Conservation (phyloP, 2,329 filamentous ascomycete species). For the Ophiocordyceps camponoti-leonardi region DNA sequence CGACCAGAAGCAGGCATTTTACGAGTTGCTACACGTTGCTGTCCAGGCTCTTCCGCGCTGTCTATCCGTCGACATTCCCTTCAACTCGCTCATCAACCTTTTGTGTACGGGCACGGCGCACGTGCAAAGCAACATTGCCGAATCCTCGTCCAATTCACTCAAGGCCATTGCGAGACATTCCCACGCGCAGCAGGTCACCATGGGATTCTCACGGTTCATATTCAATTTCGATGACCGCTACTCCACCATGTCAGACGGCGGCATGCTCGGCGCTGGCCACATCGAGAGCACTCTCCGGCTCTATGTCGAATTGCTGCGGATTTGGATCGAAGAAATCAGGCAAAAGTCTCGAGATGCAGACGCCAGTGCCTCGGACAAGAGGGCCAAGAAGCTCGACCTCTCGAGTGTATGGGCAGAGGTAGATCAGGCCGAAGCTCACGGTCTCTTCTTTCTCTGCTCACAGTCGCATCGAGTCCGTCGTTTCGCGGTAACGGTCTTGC, state of each 20-base stretch:
- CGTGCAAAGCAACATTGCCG: constrained; percentile 79
- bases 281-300: constrained; percentile 87
- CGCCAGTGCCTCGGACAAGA: constrained; percentile 44
- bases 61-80: constrained; percentile 74
- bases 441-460: constrained; percentile 91
- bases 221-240: constrained; percentile 98
- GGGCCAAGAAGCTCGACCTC: constrained; percentile 64
- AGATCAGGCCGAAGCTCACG: constrained; percentile 92
- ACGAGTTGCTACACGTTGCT: constrained; percentile 86
- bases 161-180: constrained; percentile 91
- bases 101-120: constrained; percentile 94
- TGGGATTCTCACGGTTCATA: constrained; percentile 92
- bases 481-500: constrained; percentile 82
- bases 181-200: constrained; percentile 87
- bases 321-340: constrained; percentile 96
- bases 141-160: constrained; percentile 78
- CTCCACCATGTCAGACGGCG: constrained; percentile 93
- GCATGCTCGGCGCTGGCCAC: constrained; percentile 83
- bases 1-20: constrained; percentile 87
- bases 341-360: constrained; percentile 68
- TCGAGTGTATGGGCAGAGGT: constrained; percentile 85
- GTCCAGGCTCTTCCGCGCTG: constrained; percentile 93
- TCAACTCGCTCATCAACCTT: constrained; percentile 85
- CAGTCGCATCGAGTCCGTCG: constrained; percentile 79
- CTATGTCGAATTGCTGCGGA: constrained; percentile 84